Conservation (phyloP, 257 asterid genomes). For the Capsicum rhomboideum region DNA sequence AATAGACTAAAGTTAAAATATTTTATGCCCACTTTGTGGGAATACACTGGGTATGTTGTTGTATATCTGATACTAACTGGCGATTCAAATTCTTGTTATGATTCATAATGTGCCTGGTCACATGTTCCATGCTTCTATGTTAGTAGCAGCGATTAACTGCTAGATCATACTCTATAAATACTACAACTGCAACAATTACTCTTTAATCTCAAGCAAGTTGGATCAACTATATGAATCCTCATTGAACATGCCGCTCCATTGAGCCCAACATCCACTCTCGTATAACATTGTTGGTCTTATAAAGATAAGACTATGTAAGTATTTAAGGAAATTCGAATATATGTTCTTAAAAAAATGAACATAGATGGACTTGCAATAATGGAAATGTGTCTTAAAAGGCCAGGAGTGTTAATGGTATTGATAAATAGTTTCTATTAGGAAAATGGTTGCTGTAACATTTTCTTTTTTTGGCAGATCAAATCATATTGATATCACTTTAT, state of each 20-base stretch:
- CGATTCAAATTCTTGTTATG: background rate
- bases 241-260: background rate
- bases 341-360: background rate
- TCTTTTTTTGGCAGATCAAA: background rate
- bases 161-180: background rate
- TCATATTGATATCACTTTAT: background rate
- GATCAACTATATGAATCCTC: background rate
- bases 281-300: background rate
- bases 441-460: background rate
- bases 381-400: background rate
- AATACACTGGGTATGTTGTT: no score
- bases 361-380: background rate
- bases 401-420: background rate
- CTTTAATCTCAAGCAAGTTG: background rate
- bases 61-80: background rate
- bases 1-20: background rate
- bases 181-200: background rate
- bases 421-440: background rate
- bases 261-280: background rate
- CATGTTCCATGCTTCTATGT: background rate
- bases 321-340: background rate
- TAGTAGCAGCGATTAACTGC: background rate
- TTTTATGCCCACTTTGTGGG: no score
- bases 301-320: background rate
- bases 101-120: background rate